Conservation (phyloP, 306 rosid genomes). For the Vigna unguiculata region DNA sequence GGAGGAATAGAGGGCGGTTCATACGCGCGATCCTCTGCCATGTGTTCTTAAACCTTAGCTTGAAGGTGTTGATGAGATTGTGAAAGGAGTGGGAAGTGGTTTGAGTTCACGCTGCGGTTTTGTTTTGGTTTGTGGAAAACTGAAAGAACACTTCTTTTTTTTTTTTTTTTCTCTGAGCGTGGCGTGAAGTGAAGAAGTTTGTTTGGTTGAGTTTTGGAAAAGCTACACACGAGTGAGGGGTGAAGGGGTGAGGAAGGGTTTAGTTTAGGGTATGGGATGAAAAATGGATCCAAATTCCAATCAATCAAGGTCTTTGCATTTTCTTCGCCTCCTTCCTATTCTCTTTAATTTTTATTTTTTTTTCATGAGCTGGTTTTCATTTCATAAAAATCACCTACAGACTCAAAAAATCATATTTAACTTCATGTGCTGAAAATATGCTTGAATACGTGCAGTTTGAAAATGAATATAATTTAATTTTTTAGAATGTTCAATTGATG, state of each 20-base stretch:
- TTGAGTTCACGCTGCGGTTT: background rate
- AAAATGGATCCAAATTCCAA: slow-evolving; percentile 17
- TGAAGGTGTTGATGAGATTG: background rate
- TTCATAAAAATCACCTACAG: no score
- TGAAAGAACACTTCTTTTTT: background rate
- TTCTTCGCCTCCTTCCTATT: background rate
- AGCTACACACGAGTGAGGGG: background rate
- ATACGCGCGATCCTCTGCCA: slow-evolving; percentile 46
- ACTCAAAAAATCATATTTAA: no score
- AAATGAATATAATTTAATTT: no score
- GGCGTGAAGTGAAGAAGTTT: background rate
- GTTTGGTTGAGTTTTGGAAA: background rate
- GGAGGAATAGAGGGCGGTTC: slow-evolving; percentile 48
- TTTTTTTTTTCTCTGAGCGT: background rate
- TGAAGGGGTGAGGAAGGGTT: background rate
- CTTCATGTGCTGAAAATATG: no score
- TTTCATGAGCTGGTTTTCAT: background rate
- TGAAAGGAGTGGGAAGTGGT: background rate
- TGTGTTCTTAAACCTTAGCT: background rate
- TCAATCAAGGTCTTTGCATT: background rate
- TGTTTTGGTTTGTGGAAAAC: background rate
- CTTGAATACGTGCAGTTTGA: no score
- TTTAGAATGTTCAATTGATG: no score
- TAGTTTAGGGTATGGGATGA: slow-evolving; percentile 14
- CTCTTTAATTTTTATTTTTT: no score